A percentile compares a stretch with the other conserved stretches of the same genome.
phyloP scores from a whole-genome alignment of 1,139 yeast genomes.

The Yamadazyma membranifaciens region DNA sequence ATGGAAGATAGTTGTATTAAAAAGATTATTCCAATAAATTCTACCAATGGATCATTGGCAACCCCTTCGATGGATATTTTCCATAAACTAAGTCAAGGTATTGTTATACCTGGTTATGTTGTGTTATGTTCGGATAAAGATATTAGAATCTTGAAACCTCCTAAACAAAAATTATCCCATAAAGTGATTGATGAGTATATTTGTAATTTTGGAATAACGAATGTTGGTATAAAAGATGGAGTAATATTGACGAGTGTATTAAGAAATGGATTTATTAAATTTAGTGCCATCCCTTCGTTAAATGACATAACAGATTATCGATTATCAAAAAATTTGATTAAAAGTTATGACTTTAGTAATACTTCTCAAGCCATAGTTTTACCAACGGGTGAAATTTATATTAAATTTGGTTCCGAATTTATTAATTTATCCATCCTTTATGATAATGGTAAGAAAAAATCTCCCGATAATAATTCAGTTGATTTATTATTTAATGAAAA shows the following conservation, averaged over 20 bases:
- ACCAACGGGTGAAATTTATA: constrained; percentile 70
- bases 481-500: constrained; percentile 61
- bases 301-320: constrained; percentile 37
- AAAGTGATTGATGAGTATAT: constrained; percentile 65
- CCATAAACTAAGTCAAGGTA: constrained; percentile 61
- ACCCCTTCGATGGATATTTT: constrained; percentile 62
- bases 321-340: constrained; percentile 32
- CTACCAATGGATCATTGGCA: constrained; percentile 57
- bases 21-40: constrained; percentile 58
- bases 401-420: constrained; percentile 62
- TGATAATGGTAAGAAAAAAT: constrained; percentile 30
- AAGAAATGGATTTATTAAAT: constrained; percentile 38
- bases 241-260: constrained; percentile 36
- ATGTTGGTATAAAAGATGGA: constrained; percentile 27
- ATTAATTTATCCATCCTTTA: constrained; percentile 32
- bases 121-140: constrained; percentile 61
- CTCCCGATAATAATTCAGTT: constrained; percentile 21
- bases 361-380: constrained; percentile 40
- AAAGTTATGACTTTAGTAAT: constrained; percentile 24
- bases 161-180: constrained; percentile 61
- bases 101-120: constrained; percentile 60
- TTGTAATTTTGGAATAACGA: constrained; percentile 42
- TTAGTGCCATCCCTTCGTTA: constrained; percentile 39
- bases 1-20: constrained; percentile 26
- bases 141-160: constrained; percentile 60